phyloP scores from a whole-genome alignment of 495 filamentous ascomycete genomes.

The Aspergillus olivimuriae region DNA sequence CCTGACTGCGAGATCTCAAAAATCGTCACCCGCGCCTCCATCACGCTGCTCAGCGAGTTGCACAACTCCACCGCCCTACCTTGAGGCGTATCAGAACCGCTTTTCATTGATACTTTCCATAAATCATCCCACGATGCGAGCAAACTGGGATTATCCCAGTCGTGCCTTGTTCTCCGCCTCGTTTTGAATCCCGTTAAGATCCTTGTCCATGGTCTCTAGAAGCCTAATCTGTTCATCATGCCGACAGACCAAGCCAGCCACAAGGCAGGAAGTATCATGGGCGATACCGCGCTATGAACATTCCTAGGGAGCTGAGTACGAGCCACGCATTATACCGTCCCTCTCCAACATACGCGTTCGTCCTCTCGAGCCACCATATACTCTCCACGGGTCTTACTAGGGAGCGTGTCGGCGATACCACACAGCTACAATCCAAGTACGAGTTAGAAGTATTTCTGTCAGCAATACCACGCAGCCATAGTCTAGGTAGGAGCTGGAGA shows the following conservation, averaged over 20 bases:
- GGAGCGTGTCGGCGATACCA: neutral
- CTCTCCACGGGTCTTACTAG: neutral
- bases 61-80: too few relatives aligned
- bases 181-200: too few relatives aligned
- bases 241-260: conserved; percentile 1
- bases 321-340: neutral
- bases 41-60: too few relatives aligned
- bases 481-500: neutral
- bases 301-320: conserved; percentile 2
- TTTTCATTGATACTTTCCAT: too few relatives aligned
- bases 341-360: neutral
- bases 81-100: too few relatives aligned
- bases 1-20: too few relatives aligned
- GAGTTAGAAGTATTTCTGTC: neutral
- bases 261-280: neutral
- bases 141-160: too few relatives aligned
- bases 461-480: neutral
- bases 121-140: too few relatives aligned
- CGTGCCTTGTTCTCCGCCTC: too few relatives aligned
- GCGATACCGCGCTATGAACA: conserved; percentile 1
- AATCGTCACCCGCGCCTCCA: too few relatives aligned
- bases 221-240: too few relatives aligned
- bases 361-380: neutral
- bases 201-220: too few relatives aligned
- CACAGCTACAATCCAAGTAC: conserved; percentile 1